These are phyloP conservation scores for Quercus aquifolioides DNA, from an alignment of 306 rosid species.

Conservation along the genomic window DNA sequence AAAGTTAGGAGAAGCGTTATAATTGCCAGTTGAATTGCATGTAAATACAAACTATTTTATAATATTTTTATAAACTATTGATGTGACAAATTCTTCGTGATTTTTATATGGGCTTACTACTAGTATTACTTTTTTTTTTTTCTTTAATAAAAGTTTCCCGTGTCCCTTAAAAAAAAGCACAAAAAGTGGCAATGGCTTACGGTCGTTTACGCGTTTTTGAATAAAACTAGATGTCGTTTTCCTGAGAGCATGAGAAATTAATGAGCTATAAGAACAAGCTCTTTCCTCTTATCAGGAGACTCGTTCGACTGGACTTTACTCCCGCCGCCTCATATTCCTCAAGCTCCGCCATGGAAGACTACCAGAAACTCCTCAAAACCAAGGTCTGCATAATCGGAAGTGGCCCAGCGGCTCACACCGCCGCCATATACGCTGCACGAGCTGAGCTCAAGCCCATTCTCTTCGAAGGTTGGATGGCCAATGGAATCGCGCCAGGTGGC, in stretches of 20 bases:
- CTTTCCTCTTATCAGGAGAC: too few species aligned
- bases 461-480: slow-evolving; percentile 93
- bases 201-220: too few species aligned
- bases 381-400: slow-evolving; percentile 83
- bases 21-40: accelerated
- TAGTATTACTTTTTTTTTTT: too few species aligned
- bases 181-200: too few species aligned
- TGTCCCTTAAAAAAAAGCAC: too few species aligned
- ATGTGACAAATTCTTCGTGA: accelerated
- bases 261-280: too few species aligned
- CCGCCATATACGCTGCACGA: slow-evolving; percentile 85
- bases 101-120: accelerated
- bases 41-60: too few species aligned
- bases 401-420: slow-evolving; percentile 88
- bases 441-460: slow-evolving; percentile 85
- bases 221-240: too few species aligned
- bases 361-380: slow-evolving; percentile 38
- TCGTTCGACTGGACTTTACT: not conserved
- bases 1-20: too few species aligned
- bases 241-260: too few species aligned
- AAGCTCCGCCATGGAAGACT: slow-evolving; percentile 35
- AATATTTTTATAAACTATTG: too few species aligned
- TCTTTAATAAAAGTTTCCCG: too few species aligned
- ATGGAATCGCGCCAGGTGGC: slow-evolving; percentile 84
- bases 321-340: not conserved